Evolutionary conservation across 805 yeast genomes (phyloP), one percentile per base, ranked within the genome.

Genomic region (Jamesozyma spencerorum): DNA sequence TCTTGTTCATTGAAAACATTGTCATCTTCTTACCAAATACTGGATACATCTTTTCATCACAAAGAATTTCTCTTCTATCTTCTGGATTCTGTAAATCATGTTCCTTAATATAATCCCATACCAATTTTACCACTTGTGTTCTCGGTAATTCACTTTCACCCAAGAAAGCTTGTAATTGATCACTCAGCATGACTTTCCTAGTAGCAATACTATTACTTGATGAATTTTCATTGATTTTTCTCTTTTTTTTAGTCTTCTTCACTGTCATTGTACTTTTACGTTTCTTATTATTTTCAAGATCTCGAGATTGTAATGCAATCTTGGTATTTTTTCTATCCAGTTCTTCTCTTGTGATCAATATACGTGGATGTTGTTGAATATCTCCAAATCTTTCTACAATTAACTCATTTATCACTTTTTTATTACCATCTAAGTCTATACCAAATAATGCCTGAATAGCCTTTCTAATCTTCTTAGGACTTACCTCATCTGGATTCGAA

Each of bases 361-460:
- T 48, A 38, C 41, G 60, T 52, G 46, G 63, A 42, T 32, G 60
- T 60, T 49, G 70, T 47, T 44, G 68, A 58, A 38, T 71, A 72
- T 44, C 65, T 54, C 46, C 76, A 53, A 76, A 82, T 40, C 90
- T 62, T 10, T 68, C 70, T 47, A 81, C 57, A 33, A 84, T 81
- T 29, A 78, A 49, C 2, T 72, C 76, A 48, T 81, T 81, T 34
- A 83, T 67, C 19, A 61, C 70, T 49, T 77, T 72, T 70, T 80
- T 64, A 18, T 47, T 48, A 4, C 71, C 66, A 43, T 71, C 62
- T 33, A 82, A 66, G 47, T 81, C 77, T 1, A 71, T 65, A 4
- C 71, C 74, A 51, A 78, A 82, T 26, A 85, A 64, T 45, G 75
- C 83, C 54, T 79, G 85, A n/a, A 85, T 53, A 0, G 88, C 90